Conservation (phyloP, 495 filamentous ascomycete species). For the Penicillium silybi region DNA sequence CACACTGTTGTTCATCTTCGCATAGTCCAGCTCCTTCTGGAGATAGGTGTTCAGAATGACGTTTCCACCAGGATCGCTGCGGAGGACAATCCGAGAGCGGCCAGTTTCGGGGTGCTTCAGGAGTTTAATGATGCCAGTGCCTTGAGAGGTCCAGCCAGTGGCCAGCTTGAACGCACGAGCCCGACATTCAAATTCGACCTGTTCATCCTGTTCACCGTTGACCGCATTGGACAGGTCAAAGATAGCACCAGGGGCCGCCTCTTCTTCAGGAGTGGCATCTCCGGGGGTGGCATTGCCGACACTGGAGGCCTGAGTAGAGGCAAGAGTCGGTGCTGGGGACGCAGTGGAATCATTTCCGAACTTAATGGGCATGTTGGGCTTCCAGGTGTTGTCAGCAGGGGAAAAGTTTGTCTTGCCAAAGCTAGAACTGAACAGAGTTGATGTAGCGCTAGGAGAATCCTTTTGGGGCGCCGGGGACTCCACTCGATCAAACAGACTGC, state of each 20-base stretch:
- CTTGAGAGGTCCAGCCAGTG: constrained; percentile 53
- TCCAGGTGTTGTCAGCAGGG: constrained; percentile 50
- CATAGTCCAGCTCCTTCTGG: constrained; percentile 56
- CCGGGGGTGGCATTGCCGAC: constrained; percentile 51
- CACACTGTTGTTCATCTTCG: constrained; percentile 48
- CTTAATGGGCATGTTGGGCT: constrained; percentile 47
- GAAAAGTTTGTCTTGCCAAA: background rate
- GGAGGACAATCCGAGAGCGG: constrained; percentile 59
- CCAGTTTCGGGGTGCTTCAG: constrained; percentile 63
- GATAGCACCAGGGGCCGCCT: constrained; percentile 45
- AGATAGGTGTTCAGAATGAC: constrained; percentile 64
- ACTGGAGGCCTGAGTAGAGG: constrained; percentile 31
- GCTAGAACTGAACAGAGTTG: constrained; percentile 22
- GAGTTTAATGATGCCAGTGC: constrained; percentile 61
- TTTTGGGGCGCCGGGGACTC: constrained; percentile 28
- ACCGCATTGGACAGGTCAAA: constrained; percentile 59
- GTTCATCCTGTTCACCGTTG: constrained; percentile 70
- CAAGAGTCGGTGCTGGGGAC: constrained; percentile 27
- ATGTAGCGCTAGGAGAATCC: constrained; percentile 18
- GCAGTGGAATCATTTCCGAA: constrained; percentile 32
- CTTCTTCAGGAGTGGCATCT: constrained; percentile 54
- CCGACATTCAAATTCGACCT: constrained; percentile 56
- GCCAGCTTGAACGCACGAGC: constrained; percentile 57
- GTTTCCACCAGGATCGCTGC: constrained; percentile 65
- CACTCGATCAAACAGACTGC: constrained; percentile 59